These are phyloP conservation scores for Picochlorum costavermella DNA, from an alignment of 139 green algal genomes.

Conservation along the genomic window DNA sequence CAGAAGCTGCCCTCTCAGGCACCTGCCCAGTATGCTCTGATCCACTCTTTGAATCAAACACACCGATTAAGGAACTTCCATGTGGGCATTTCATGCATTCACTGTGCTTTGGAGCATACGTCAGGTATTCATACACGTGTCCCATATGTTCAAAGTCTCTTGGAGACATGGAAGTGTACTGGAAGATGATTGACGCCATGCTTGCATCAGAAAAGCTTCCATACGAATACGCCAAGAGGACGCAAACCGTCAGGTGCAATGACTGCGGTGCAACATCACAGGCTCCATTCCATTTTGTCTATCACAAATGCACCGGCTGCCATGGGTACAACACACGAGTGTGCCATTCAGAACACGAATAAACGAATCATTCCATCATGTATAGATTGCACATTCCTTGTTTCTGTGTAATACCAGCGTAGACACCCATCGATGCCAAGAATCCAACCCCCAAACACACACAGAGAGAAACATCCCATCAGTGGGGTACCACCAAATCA, in stretches of 20 bases:
- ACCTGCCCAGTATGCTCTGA: slow-evolving; percentile 95
- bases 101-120: slow-evolving; percentile 85
- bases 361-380: not conserved
- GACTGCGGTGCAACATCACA: slow-evolving; percentile 66
- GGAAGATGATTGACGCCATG: slow-evolving; percentile 86
- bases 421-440: not conserved
- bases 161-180: slow-evolving; percentile 96
- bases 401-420: not conserved
- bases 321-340: slow-evolving; percentile 90
- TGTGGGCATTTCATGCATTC: slow-evolving; percentile 97
- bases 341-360: not conserved
- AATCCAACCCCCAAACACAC: no score
- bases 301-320: slow-evolving; percentile 84
- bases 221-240: slow-evolving; percentile 45
- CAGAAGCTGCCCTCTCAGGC: slow-evolving; percentile 65
- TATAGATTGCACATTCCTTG: not conserved
- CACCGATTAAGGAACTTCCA: slow-evolving; percentile 81
- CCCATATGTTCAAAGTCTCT: slow-evolving; percentile 90
- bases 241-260: slow-evolving; percentile 86
- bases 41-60: slow-evolving; percentile 79
- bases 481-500: no score
- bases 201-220: slow-evolving; percentile 62
- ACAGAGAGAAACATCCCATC: no score
- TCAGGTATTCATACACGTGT: slow-evolving; percentile 85
- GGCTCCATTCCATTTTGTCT: slow-evolving; percentile 89